Conservation (phyloP, 805 yeast genomes). For the Yamadazyma sp. region DNA sequence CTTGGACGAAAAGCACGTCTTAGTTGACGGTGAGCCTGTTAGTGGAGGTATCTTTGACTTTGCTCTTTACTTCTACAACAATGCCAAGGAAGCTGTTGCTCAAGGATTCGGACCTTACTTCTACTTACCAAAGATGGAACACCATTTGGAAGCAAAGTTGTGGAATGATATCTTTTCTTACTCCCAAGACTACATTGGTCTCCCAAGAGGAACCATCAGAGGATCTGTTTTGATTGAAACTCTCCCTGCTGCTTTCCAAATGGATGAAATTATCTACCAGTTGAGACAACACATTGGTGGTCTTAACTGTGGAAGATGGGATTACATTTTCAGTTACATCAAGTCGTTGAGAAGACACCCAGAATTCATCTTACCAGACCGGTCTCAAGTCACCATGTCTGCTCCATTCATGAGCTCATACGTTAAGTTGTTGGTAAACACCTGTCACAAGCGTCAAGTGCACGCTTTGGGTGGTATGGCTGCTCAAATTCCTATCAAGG, state of each 20-base stretch:
- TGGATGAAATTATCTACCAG: constrained; percentile 80
- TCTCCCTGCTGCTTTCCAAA: constrained; percentile 81
- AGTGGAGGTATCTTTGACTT: constrained; percentile 78
- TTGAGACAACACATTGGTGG: constrained; percentile 77
- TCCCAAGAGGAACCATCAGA: constrained; percentile 75
- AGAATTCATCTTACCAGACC: constrained; percentile 70
- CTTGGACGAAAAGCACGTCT: constrained; percentile 69
- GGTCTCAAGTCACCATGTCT: constrained; percentile 76
- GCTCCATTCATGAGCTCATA: constrained; percentile 81
- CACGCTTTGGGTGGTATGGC: constrained; percentile 94
- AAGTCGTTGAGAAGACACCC: constrained; percentile 71
- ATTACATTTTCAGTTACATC: constrained; percentile 78
- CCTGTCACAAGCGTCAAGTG: constrained; percentile 75
- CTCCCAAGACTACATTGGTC: constrained; percentile 67
- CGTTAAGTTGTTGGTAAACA: constrained; percentile 68
- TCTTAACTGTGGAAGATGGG: constrained; percentile 89
- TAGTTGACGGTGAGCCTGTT: constrained; percentile 73
- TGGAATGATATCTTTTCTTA: constrained; percentile 82
- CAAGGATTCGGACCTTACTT: constrained; percentile 80
- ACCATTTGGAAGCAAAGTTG: constrained; percentile 75
- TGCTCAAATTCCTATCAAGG: constrained; percentile 79
- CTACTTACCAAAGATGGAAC: constrained; percentile 85
- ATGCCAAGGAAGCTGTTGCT: constrained; percentile 59
- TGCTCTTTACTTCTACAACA: constrained; percentile 75
- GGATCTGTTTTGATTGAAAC: constrained; percentile 84